A percentile compares a stretch with the other conserved stretches of the same genome.
phyloP scores from a whole-genome alignment of 2,329 filamentous ascomycete genomes.

The Epicoccum sorghinum region DNA sequence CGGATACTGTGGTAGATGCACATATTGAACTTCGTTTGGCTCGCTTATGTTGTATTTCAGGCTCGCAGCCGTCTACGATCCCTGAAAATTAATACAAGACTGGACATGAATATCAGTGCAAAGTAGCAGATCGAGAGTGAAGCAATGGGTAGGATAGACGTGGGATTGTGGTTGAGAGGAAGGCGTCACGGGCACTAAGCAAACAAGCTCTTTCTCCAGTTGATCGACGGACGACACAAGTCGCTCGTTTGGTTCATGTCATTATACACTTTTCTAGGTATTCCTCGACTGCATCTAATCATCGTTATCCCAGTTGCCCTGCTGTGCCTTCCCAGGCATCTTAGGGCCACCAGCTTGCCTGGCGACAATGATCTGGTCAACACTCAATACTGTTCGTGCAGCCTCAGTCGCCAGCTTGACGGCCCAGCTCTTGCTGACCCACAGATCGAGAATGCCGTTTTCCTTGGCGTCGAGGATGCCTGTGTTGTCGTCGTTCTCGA shows the following conservation, averaged over 20 bases:
- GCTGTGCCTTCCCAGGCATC: conserved; percentile 83
- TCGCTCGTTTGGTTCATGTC: too few relatives aligned
- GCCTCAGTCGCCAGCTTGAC: conserved; percentile 97
- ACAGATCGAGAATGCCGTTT: conserved; percentile 87
- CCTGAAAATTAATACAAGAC: too few relatives aligned
- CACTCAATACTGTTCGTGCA: conserved; percentile 89
- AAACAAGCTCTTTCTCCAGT: too few relatives aligned
- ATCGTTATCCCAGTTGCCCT: conserved; percentile 74
- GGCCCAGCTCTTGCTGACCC: conserved; percentile 93
- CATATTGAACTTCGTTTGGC: conserved; percentile 21
- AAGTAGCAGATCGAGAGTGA: too few relatives aligned
- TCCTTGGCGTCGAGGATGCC: conserved; percentile 86
- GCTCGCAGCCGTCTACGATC: too few relatives aligned
- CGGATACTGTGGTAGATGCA: conserved; percentile 48
- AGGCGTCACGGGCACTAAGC: too few relatives aligned
- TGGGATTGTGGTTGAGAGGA: too few relatives aligned
- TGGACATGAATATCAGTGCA: too few relatives aligned
- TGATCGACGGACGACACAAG: too few relatives aligned
- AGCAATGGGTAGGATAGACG: too few relatives aligned
- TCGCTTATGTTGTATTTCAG: too few relatives aligned
- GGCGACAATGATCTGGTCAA: conserved; percentile 98
- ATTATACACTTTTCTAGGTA: too few relatives aligned
- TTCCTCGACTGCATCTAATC: conserved; percentile 20
- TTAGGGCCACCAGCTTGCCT: conserved; percentile 97
- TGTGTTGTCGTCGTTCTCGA: conserved; percentile 82